These are phyloP conservation scores for Talaromyces wortmannii DNA, from an alignment of 495 filamentous ascomycete genomes.

Conservation along the genomic window DNA sequence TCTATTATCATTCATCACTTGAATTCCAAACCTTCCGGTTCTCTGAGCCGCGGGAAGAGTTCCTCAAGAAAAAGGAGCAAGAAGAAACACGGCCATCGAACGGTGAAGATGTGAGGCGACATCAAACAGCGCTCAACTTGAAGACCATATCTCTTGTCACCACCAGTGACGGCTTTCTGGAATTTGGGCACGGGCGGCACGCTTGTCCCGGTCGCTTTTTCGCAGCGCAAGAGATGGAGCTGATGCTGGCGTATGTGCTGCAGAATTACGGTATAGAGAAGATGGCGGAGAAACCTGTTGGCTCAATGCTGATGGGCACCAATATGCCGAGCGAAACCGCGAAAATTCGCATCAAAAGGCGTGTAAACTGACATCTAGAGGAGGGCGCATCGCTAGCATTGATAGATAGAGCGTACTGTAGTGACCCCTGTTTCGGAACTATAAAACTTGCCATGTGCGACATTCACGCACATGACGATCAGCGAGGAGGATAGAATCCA, in stretches of 20 bases:
- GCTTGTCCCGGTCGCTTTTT: constrained; percentile 49
- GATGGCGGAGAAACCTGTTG: neutral
- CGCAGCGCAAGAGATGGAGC: constrained; percentile 41
- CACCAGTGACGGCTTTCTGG: constrained; percentile 14
- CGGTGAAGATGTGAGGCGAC: neutral
- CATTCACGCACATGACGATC: no score
- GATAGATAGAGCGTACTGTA: no score
- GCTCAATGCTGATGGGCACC: neutral
- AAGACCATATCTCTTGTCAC: constrained; percentile 15
- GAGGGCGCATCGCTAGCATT: no score
- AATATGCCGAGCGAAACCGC: neutral
- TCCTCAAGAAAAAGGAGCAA: neutral
- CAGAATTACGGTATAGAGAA: constrained; percentile 22
- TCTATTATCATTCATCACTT: constrained; percentile 7
- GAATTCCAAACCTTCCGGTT: neutral
- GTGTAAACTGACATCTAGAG: no score
- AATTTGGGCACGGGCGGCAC: constrained; percentile 28
- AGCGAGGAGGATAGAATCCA: no score
- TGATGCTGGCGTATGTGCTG: constrained; percentile 32
- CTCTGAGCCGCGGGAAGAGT: neutral
- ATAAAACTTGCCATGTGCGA: no score
- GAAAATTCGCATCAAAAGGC: neutral
- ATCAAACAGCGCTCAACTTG: neutral
- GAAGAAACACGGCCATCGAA: neutral
- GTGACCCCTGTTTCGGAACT: no score